phyloP scores from a whole-genome alignment of 202 grass and related monocot species.

The Zoysia matrella region DNA sequence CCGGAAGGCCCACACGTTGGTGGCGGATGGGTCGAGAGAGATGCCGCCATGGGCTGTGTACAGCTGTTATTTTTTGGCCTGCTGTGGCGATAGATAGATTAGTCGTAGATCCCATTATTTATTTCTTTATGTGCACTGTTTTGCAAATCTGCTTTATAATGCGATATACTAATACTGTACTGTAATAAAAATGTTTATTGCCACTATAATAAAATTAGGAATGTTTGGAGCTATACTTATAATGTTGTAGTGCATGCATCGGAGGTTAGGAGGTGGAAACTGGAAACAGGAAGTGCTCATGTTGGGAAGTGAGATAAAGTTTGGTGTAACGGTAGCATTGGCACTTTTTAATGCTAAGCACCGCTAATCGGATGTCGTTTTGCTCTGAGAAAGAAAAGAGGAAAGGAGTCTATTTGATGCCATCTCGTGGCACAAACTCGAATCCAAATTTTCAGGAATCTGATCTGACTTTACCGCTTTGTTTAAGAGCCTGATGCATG shows the following conservation, averaged over 20 bases:
- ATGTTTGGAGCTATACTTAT: not conserved
- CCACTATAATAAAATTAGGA: slow-evolving; percentile 2
- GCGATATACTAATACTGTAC: not conserved
- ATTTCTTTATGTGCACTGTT: slow-evolving; percentile 12
- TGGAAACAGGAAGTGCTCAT: slow-evolving; percentile 5
- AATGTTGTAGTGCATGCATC: not conserved
- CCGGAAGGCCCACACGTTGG: slow-evolving; percentile 25
- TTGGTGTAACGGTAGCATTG: not conserved
- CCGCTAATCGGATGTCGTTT: not conserved
- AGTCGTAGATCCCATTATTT: slow-evolving; percentile 40
- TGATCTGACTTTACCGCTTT: slow-evolving; percentile 32
- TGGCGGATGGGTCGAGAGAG: slow-evolving; percentile 20
- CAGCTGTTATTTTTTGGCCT: slow-evolving; percentile 47
- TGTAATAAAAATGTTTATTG: not conserved
- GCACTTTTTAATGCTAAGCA: not conserved
- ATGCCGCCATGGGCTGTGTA: slow-evolving; percentile 42
- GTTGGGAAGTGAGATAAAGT: slow-evolving; percentile 7
- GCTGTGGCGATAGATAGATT: not conserved
- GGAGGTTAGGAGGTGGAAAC: not conserved
- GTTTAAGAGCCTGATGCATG: slow-evolving; percentile 26
- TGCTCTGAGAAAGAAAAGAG: not conserved
- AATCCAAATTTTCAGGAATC: slow-evolving; percentile 39
- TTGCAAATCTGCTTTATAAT: not conserved
- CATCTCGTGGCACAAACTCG: slow-evolving; percentile 43
- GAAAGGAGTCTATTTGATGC: not conserved